Conservation (phyloP, 73 alveolate genomes). For the Stentor roeselii region DNA sequence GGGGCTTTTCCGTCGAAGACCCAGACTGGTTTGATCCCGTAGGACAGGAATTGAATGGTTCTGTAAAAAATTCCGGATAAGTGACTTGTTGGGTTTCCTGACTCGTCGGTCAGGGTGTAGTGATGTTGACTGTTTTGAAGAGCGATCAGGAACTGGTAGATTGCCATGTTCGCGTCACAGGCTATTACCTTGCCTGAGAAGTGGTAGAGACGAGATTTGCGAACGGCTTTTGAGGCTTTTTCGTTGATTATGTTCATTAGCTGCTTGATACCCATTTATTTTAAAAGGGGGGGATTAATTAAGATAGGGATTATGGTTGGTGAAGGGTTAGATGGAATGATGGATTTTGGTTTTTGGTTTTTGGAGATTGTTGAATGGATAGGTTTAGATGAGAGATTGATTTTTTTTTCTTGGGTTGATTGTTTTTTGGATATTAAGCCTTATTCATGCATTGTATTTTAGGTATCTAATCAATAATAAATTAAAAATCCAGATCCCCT, state of each 20-base stretch:
- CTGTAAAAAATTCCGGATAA: conserved; percentile 90
- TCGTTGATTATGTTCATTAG: conserved; percentile 87
- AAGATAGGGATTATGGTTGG: neutral
- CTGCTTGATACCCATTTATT: conserved; percentile 96
- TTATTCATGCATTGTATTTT: too few species aligned
- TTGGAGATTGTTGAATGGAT: too few species aligned
- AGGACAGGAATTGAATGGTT: conserved; percentile 81
- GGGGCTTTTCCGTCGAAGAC: conserved; percentile 99
- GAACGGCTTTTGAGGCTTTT: conserved; percentile 74
- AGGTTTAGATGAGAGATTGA: too few species aligned
- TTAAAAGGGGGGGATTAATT: conserved; percentile 12
- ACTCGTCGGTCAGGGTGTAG: conserved; percentile 84
- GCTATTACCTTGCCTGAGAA: conserved; percentile 77
- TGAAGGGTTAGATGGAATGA: too few species aligned
- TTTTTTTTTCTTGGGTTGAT: too few species aligned
- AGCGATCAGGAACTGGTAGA: conserved; percentile 92
- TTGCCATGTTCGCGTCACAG: conserved; percentile 96
- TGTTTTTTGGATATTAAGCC: too few species aligned
- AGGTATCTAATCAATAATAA: too few species aligned
- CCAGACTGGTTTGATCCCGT: conserved; percentile 95
- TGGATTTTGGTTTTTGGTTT: too few species aligned
- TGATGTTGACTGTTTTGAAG: conserved; percentile 71
- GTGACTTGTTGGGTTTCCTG: conserved; percentile 96
- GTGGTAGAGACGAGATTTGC: conserved; percentile 35
- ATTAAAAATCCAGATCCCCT: too few species aligned